Percentiles rank a stretch among this genome's conserved stretches.
phyloP scores from a whole-genome alignment of 1,139 yeast genomes.

The Wickerhamomyces sp. region DNA sequence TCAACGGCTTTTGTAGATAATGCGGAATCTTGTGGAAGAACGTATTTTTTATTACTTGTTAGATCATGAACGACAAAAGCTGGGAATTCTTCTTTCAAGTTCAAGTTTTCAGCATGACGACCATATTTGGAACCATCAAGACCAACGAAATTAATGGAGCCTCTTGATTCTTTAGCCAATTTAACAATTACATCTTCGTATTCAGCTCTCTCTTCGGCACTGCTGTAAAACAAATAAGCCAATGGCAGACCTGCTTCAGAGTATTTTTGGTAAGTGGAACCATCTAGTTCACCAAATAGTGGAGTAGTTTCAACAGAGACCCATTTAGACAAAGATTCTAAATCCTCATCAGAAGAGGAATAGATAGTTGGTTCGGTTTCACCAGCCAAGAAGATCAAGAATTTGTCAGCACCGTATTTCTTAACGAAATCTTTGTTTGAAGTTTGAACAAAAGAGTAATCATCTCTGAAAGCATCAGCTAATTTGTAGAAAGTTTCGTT shows the following conservation, averaged over 20 bases:
- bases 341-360: conserved; percentile 33
- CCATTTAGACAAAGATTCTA: conserved; percentile 43
- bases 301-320: conserved; percentile 73
- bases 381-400: conserved; percentile 23
- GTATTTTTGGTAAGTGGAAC: conserved; percentile 73
- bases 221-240: conserved; percentile 80
- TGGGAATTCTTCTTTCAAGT: conserved; percentile 84
- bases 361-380: conserved; percentile 37
- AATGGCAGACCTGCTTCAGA: conserved; percentile 71
- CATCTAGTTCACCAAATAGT: conserved; percentile 84
- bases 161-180: conserved; percentile 72
- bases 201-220: conserved; percentile 59
- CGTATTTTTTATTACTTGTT: conserved; percentile 65
- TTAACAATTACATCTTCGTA: conserved; percentile 48
- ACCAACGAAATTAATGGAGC: conserved; percentile 81
- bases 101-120: conserved; percentile 83
- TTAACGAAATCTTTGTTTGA: conserved; percentile 40
- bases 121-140: conserved; percentile 80
- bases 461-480: conserved; percentile 58
- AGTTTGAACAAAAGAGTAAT: conserved; percentile 55
- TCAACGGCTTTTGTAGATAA: conserved; percentile 42
- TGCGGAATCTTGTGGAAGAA: conserved; percentile 47
- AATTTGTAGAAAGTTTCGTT: conserved; percentile 48
- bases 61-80: conserved; percentile 84
- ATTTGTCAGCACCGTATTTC: conserved; percentile 39